A percentile compares a stretch with the other conserved stretches of the same genome.
phyloP scores from a whole-genome alignment of 306 rosid genomes.

The Datisca glomerata region DNA sequence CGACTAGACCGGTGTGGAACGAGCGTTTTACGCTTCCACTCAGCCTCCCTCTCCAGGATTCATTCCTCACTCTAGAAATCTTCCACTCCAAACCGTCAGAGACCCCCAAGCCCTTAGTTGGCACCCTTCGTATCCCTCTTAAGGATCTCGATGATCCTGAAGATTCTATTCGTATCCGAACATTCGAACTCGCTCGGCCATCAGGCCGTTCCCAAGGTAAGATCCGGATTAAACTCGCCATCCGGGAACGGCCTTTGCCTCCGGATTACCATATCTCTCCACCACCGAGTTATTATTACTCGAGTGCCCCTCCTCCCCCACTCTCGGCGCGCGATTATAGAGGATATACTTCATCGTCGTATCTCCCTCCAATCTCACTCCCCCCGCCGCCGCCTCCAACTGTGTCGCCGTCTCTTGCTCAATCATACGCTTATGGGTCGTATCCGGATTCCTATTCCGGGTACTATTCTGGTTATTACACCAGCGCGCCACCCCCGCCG shows the following conservation, averaged over 20 bases:
- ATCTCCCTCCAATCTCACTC: conserved; percentile 7
- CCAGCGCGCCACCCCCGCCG: conserved; percentile 53
- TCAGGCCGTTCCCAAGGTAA: conserved; percentile 82
- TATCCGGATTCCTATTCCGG: conserved; percentile 39
- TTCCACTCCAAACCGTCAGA: conserved; percentile 86
- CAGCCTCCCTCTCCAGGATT: conserved; percentile 27
- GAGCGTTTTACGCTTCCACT: conserved; percentile 75
- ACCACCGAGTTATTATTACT: conserved; percentile 23
- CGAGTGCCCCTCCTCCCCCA: conserved; percentile 17
- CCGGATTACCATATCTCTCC: conserved; percentile 38
- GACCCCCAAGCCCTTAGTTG: conserved; percentile 78
- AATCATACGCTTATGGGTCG: conserved; percentile 41
- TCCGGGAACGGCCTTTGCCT: conserved; percentile 43
- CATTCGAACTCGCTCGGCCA: conserved; percentile 49
- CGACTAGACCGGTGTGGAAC: conserved; percentile 70
- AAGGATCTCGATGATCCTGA: conserved; percentile 31
- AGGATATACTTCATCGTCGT: conserved; percentile 36
- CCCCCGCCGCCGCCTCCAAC: conserved; percentile 12
- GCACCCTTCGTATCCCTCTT: conserved; percentile 49
- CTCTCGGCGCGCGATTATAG: conserved; percentile 38
- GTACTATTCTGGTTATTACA: conserved; percentile 44
- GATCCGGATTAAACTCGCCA: conserved; percentile 56
- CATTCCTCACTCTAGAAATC: conserved; percentile 67
- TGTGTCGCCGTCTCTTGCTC: conserved; percentile 13
- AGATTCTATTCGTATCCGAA: conserved; percentile 31